phyloP scores from a whole-genome alignment of 2,329 filamentous ascomycete genomes.

The Myriosclerotinia scirpicola region DNA sequence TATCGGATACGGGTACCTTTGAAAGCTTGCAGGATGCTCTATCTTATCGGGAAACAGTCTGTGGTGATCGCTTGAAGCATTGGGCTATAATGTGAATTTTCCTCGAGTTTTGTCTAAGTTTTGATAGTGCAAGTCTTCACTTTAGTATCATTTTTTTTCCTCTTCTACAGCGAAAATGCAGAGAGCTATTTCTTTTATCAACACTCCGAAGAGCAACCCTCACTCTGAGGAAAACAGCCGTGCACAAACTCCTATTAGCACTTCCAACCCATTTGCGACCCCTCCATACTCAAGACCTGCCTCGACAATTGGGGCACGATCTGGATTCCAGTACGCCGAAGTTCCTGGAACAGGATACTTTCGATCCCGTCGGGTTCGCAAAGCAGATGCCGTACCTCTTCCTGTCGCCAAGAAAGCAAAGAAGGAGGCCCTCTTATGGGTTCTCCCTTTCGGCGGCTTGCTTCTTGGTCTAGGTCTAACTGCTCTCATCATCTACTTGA shows the following conservation, averaged over 20 bases:
- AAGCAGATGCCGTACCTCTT: slow-evolving; percentile 69
- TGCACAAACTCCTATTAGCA: slow-evolving; percentile 16
- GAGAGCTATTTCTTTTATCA: slow-evolving; percentile 11
- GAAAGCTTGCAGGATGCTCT: slow-evolving; percentile 15
- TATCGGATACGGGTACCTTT: slow-evolving; percentile 3
- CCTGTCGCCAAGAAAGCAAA: slow-evolving; percentile 70
- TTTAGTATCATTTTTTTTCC: slow-evolving; percentile 9
- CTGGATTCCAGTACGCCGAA: slow-evolving; percentile 29
- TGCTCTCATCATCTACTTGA: slow-evolving; percentile 71
- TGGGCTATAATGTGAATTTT: slow-evolving; percentile 23
- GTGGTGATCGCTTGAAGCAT: slow-evolving; percentile 15
- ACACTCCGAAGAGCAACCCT: slow-evolving; percentile 15
- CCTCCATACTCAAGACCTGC: slow-evolving; percentile 26
- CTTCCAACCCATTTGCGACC: slow-evolving; percentile 28
- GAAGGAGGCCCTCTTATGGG: slow-evolving; percentile 78
- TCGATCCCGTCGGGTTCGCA: slow-evolving; percentile 68
- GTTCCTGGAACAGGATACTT: slow-evolving; percentile 53
- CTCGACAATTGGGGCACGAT: slow-evolving; percentile 27
- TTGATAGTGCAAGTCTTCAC: slow-evolving; percentile 13
- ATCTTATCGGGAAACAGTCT: slow-evolving; percentile 18
- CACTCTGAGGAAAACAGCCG: slow-evolving; percentile 22
- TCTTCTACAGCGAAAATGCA: slow-evolving; percentile 18
- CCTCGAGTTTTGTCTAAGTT: slow-evolving; percentile 8
- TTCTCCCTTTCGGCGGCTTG: slow-evolving; percentile 70
- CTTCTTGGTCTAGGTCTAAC: slow-evolving; percentile 65